phyloP scores from a whole-genome alignment of 1,139 yeast species.

The Taphrina communis region DNA sequence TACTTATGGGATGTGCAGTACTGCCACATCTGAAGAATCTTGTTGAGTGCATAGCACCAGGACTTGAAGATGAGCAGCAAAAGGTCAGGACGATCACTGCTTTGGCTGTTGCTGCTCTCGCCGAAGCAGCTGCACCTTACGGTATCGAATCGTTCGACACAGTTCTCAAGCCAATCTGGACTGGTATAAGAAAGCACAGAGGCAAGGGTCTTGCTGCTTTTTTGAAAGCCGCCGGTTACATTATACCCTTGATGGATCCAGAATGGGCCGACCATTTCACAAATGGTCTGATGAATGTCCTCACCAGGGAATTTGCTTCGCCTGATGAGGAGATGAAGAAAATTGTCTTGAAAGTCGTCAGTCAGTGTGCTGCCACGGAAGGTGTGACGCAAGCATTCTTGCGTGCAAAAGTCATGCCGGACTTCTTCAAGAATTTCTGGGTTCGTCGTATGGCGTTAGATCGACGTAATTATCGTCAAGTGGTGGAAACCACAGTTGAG shows the following conservation, averaged over 20 bases:
- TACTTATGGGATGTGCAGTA: conserved; percentile 72
- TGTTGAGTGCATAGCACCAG: conserved; percentile 64
- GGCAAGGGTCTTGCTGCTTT: conserved; percentile 81
- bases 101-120: conserved; percentile 71
- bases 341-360: conserved; percentile 68
- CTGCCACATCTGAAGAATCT: conserved; percentile 74
- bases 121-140: conserved; percentile 85
- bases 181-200: conserved; percentile 74
- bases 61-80: conserved; percentile 72
- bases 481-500: conserved; percentile 73
- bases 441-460: conserved; percentile 59
- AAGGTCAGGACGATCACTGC: conserved; percentile 76
- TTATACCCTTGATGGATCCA: conserved; percentile 84
- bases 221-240: conserved; percentile 75
- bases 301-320: conserved; percentile 74
- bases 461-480: conserved; percentile 61
- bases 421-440: conserved; percentile 81
- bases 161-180: conserved; percentile 77
- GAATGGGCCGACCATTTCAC: conserved; percentile 84
- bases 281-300: conserved; percentile 68
- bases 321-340: conserved; percentile 91
- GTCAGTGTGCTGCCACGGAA: conserved; percentile 63
- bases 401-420: conserved; percentile 61
- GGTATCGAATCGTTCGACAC: conserved; percentile 87
- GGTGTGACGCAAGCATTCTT: conserved; percentile 59